phyloP scores from a whole-genome alignment of 129 eudicot genomes.

The Scalesia atractyloides region DNA sequence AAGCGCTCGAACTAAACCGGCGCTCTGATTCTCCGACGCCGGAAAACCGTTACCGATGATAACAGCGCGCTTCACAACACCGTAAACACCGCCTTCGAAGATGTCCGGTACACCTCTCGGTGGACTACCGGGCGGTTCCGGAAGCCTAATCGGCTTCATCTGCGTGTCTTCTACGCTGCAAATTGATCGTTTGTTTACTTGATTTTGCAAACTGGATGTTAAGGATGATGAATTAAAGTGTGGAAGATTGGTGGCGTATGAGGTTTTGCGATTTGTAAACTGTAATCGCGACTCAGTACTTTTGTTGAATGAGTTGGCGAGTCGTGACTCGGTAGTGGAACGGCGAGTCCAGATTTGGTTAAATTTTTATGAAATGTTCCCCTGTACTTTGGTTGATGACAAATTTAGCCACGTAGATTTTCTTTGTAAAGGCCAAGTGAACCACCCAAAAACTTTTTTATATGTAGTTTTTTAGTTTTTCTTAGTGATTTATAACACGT shows the following conservation, averaged over 20 bases:
- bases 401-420: neutral
- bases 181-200: constrained; percentile 24
- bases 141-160: constrained; percentile 92
- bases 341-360: constrained; percentile 14
- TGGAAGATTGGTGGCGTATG: constrained; percentile 21
- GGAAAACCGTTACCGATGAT: constrained; percentile 85
- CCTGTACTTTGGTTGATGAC: neutral
- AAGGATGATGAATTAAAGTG: constrained; percentile 26
- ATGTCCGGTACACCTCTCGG: constrained; percentile 82
- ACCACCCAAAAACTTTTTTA: neutral
- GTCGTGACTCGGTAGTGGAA: constrained; percentile 20
- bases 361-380: neutral
- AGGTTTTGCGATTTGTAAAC: constrained; percentile 4
- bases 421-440: neutral
- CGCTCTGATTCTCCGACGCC: constrained; percentile 83
- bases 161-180: constrained; percentile 17
- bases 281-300: constrained; percentile 14
- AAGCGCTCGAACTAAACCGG: constrained; percentile 88
- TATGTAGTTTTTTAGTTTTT: too few relatives aligned
- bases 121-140: constrained; percentile 94
- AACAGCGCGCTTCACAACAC: constrained; percentile 80
- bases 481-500: neutral
- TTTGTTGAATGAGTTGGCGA: constrained; percentile 22
- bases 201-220: neutral
- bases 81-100: constrained; percentile 82